Evolutionary conservation across 2,329 filamentous ascomycete species (phyloP), one percentile per base, ranked within the genome.

Genomic region (Scolecobasidium constrictum): DNA sequence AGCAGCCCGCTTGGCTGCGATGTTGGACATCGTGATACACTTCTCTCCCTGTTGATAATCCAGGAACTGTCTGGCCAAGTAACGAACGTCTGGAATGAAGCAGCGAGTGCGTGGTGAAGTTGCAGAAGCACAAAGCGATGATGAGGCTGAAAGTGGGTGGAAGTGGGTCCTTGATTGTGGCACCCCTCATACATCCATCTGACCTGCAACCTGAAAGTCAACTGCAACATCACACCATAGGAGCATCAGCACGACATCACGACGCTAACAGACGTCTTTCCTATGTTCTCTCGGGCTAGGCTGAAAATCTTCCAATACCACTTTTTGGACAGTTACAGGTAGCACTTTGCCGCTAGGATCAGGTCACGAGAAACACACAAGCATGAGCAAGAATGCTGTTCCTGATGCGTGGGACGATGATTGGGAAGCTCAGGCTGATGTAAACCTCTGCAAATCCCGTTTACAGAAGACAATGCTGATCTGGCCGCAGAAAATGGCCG

Each of bases 331-430:
- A n/a, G n/a, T n/a, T n/a, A n/a, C n/a, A n/a, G n/a, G n/a, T n/a
- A n/a, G n/a, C n/a, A n/a, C n/a, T n/a, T n/a, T n/a, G n/a, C n/a
- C n/a, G n/a, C n/a, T n/a, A n/a, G n/a, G n/a, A n/a, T n/a, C n/a
- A n/a, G n/a, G n/a, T n/a, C n/a, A n/a, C n/a, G n/a, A n/a, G n/a
- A n/a, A 36, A 7, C 9, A 36, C 16, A 31, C 13, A 13, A 15
- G 38, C 19, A 42, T 42, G 40, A 42, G 34, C 34, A 37, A 36
- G 40, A 64, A 65, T 59, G 62, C 61, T 17, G 61, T 81, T 46
- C 80, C 83, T 28, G 77, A 87, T 59, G 88, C 86, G 16, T 95
- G 90, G 90, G 86, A 90, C 49, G 81, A 94, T 53, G 85, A 94
- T 56, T 96, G 88, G 87, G 85, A 90, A 59, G 65, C 68, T 4